phyloP scores from a whole-genome alignment of 2,329 filamentous ascomycete genomes.

The Karstenula rhodostoma region DNA sequence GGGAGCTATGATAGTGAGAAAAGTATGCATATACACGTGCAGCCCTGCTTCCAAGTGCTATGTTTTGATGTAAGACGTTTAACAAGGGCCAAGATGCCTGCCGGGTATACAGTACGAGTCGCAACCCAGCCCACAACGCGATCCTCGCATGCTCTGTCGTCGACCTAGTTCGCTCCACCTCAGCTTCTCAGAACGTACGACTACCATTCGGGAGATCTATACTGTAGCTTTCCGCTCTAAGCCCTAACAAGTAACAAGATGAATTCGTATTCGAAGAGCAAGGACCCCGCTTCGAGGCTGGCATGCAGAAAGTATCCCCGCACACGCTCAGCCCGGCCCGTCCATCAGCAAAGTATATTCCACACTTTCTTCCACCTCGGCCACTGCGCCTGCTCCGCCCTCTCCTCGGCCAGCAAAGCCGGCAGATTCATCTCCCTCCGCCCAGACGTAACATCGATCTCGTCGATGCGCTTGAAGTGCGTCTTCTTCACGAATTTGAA shows the following conservation, averaged over 20 bases:
- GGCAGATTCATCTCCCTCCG: constrained; percentile 82
- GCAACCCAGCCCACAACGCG: not conserved
- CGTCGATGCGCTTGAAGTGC: constrained; percentile 66
- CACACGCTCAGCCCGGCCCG: not conserved
- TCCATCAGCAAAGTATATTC: constrained; percentile 50
- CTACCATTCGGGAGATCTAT: not conserved
- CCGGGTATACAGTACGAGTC: not conserved
- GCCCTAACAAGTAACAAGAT: not conserved
- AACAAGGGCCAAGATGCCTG: not conserved
- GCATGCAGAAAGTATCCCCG: not conserved
- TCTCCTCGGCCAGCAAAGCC: constrained; percentile 77
- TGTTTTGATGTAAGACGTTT: not conserved
- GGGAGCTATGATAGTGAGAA: not conserved
- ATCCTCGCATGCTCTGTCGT: not conserved
- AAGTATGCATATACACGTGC: not conserved
- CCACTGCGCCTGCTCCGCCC: constrained; percentile 68
- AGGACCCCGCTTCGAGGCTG: not conserved
- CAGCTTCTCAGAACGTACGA: not conserved
- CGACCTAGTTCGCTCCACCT: not conserved
- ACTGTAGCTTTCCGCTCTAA: not conserved
- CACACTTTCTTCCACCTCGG: constrained; percentile 54
- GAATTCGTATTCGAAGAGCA: not conserved
- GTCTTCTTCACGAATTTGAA: constrained; percentile 80
- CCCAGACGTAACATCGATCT: constrained; percentile 86
- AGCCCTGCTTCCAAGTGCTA: not conserved